Base-by-base conservation (phyloP, 2,329 filamentous ascomycete species). In the Didymella exigua region DNA sequence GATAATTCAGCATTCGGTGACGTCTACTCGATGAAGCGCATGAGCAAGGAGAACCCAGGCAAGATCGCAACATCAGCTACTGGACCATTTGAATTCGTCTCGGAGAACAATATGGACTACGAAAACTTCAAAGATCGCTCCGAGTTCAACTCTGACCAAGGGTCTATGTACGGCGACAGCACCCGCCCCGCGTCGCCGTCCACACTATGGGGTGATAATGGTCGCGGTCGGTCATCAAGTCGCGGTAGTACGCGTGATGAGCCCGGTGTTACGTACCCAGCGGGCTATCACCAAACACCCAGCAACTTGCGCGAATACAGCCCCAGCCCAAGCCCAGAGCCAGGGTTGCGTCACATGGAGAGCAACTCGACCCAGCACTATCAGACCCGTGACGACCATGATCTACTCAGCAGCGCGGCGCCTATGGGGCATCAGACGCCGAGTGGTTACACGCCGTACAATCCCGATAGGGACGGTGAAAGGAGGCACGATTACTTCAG, bases 81-180 rank as follows among this genome's bases (percentile, higher is more conserved):
- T 1, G 72, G 71, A 5, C 91, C 91, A 0, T 97, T 97, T 74
- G 93, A 98, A 75, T 86, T 96, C 54, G 93, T 98, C 0, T 87
- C 90, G 0, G 93, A 98, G 67, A 84, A 84, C 49, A 86, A 91
- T 43, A 87, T 96, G 75, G 92, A 96, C 72, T 96, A 96, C 71
- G 87, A 91, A 57, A 93, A 91, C 76, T 98, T 88, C 81, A 97
- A 96, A 76, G 89, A 96, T 74, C 84, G 91, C 1, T 84, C 90
- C 2, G 93, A 97, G 64, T 97, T 98, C 76, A 86, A 87, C 1
- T 88, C 92, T 10, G 90, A 95, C 49, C 89, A 92, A 62, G 89
- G 89, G 19, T 77, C 78, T 18, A 63, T 81, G 1, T 81, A 78
- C 59, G 89, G 88, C 75, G 77, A 79, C 21, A 89, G 58, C 76